Evolutionary conservation across 768 basidiomycete genomes (phyloP), one percentile per base, ranked within the genome.

Genomic region (Podaxis sp.): DNA sequence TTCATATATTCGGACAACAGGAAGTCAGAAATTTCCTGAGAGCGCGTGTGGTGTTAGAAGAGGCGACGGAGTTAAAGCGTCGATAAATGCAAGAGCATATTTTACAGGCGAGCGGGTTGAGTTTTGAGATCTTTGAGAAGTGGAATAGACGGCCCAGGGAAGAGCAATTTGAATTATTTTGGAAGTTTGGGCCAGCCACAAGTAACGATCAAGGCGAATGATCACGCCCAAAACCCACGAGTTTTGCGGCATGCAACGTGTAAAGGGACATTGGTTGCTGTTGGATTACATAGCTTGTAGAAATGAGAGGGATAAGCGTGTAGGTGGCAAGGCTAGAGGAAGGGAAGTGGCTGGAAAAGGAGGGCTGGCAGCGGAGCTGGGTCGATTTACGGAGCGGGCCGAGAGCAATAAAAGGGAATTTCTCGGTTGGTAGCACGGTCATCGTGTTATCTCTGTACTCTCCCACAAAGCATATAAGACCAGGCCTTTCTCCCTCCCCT

Each of bases 51-150:
- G 69, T 70, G 64, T 66, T 67, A 67, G 66, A 67, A 67, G 65
- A 52, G 46, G 57, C 54, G 42, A 69, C 68, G 70, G 70, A 64
- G 70, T 63, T 71, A 69, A 62, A 62, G 68, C 70, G 67, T 66
- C 46, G 61, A 66, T 61, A 62, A 23, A 40, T 25, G 37, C 4
- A 23, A 14, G 9, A 23, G 25, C 32, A 55, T 36, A 42, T 4
- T 14, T 27, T 42, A 38, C 11, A 42, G 23, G 40, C 54, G 40
- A 27, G 35, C 23, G 9, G 5, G n/a, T n/a, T 11, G 52, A 28
- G 36, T 13, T 18, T 42, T 16, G 32, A 14, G 42, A 9, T 44
- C 6, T 44, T 44, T 44, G 14, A 44, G 14, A 44, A 44, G 14
- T 18, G 32, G 42, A n/a, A 44, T 21, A 18, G 42, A 44, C 42